Percentiles rank a stretch among this genome's conserved stretches.
Conservation (phyloP, 2,329 filamentous ascomycete species). For the Atkinsonella hypoxylon region DNA sequence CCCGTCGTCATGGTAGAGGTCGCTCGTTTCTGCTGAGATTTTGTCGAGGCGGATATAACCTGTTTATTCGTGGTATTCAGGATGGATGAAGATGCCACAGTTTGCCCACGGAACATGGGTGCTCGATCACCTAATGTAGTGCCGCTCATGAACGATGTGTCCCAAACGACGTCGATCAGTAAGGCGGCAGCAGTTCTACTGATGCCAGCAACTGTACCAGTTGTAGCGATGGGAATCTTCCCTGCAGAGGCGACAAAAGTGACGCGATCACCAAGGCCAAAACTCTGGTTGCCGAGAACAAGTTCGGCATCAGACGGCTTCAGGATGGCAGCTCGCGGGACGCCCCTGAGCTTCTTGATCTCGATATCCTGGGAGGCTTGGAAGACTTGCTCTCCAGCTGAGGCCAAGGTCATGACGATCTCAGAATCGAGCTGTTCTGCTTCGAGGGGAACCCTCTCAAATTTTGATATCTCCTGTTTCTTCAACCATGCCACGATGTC, state of each 20-base stretch:
- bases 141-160: conserved; percentile 92
- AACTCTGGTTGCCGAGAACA: conserved; percentile 72
- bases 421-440: conserved; percentile 93
- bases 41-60: conserved; percentile 54
- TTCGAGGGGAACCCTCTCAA: conserved; percentile 91
- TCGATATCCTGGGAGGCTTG: conserved; percentile 40
- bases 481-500: conserved; percentile 94
- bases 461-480: conserved; percentile 76
- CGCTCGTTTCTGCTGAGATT: conserved; percentile 37
- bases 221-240: conserved; percentile 84
- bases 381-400: conserved; percentile 54
- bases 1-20: conserved; percentile 37
- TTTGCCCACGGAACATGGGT: conserved; percentile 86
- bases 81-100: conserved; percentile 76
- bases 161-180: conserved; percentile 85
- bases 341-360: conserved; percentile 61
- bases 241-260: conserved; percentile 89
- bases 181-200: conserved; percentile 75
- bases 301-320: conserved; percentile 96
- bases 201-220: conserved; percentile 89
- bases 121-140: conserved; percentile 84
- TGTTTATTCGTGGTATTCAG: conserved; percentile 79
- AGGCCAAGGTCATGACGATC: conserved; percentile 69
- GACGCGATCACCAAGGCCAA: conserved; percentile 77
- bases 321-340: conserved; percentile 76